A percentile compares a stretch with the other conserved stretches of the same genome.
phyloP scores from a whole-genome alignment of 768 basidiomycete genomes.

The Pisolithus tinctorius region DNA sequence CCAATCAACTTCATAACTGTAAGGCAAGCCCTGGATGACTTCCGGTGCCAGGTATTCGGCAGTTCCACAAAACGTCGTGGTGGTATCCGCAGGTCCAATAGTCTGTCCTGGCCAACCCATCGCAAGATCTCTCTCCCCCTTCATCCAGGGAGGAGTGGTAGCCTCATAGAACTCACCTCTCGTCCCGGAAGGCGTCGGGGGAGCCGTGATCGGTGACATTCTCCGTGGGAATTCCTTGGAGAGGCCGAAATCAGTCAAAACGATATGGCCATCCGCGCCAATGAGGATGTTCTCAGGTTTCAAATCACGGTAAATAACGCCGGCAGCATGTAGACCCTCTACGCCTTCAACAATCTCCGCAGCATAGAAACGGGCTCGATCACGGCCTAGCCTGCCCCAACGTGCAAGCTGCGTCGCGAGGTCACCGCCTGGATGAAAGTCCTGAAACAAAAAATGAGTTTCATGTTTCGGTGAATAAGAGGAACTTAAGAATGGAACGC shows the following conservation, averaged over 20 bases:
- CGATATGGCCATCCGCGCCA: conserved; percentile 89
- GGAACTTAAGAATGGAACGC: conserved; percentile 11
- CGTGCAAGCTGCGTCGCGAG: conserved; percentile 95
- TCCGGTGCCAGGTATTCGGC: conserved; percentile 96
- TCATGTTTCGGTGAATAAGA: conserved; percentile 11
- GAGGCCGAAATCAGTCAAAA: conserved; percentile 94
- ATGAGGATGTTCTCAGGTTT: conserved; percentile 98
- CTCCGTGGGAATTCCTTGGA: conserved; percentile 84
- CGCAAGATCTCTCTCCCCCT: conserved; percentile 46
- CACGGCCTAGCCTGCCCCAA: conserved; percentile 89
- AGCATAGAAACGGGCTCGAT: conserved; percentile 94
- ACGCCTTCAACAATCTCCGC: conserved; percentile 97
- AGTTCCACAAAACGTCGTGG: conserved; percentile 91
- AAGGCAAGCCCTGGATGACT: conserved; percentile 85
- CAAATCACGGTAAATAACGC: conserved; percentile 95
- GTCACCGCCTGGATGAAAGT: conserved; percentile 95
- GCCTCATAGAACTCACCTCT: conserved; percentile 49
- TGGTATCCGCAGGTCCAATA: conserved; percentile 51
- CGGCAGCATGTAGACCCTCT: conserved; percentile 87
- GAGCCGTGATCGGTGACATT: conserved; percentile 37
- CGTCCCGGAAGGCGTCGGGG: conserved; percentile 51
- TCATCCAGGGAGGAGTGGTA: conserved; percentile 75
- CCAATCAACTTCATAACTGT: conserved; percentile 95
- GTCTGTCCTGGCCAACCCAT: conserved; percentile 52
- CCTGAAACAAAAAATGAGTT: conserved; percentile 35